A percentile compares a stretch with the other conserved stretches of the same genome.
These are phyloP conservation scores for Sporobolus alterniflorus DNA, from an alignment of 202 grass and related monocot genomes.

Conservation along the genomic window DNA sequence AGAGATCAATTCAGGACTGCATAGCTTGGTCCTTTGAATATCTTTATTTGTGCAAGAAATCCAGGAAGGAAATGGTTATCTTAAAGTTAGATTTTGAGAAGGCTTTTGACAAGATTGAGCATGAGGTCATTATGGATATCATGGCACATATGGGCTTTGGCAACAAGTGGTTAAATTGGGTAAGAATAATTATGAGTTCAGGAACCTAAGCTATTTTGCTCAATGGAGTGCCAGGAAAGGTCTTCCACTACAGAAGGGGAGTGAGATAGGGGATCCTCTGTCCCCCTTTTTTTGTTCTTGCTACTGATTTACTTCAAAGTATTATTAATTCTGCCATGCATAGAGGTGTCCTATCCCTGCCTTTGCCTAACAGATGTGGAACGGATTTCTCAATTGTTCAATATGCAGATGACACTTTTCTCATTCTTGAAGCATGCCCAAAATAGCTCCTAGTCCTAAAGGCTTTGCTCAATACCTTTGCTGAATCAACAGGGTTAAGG, in stretches of 20 bases:
- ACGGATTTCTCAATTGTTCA: not conserved
- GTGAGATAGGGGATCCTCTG: not conserved
- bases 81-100: not conserved
- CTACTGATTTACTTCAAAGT: not conserved
- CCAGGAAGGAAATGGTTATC: not conserved
- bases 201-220: not conserved
- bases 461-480: too few relatives aligned
- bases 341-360: not conserved
- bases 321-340: not conserved
- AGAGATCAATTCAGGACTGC: not conserved
- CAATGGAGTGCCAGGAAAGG: not conserved
- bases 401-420: too few relatives aligned
- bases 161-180: not conserved
- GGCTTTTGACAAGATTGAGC: not conserved
- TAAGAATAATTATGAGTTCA: accelerated
- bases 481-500: too few relatives aligned
- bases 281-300: not conserved
- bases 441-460: too few relatives aligned
- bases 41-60: not conserved
- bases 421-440: too few relatives aligned
- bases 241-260: not conserved
- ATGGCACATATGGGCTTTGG: not conserved
- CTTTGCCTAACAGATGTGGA: too few relatives aligned
- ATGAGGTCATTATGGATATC: not conserved
- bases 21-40: not conserved